Evolutionary conservation across 768 basidiomycete genomes (phyloP), one percentile per base, ranked within the genome.

Genomic region (Leccinum fibrillosum): DNA sequence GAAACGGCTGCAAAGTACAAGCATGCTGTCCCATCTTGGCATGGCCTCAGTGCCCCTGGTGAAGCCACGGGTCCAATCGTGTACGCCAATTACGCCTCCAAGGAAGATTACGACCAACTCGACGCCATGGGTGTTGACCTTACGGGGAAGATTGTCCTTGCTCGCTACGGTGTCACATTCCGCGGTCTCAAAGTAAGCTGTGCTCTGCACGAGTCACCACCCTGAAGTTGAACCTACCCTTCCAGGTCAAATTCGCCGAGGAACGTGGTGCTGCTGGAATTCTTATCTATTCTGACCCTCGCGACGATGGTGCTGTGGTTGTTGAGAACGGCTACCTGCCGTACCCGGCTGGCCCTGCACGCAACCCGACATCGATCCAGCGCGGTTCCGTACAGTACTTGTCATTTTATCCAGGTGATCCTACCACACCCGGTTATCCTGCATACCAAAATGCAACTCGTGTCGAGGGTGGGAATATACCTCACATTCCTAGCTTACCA

Each of bases 401-500:
- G 53, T 82, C 82, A 21, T 64, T 74, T 2, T 90, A 88, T 66
- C 84, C 84, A 12, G 86, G 87, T 11, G 89, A 91, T 65, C 92
- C 94, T 3, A 86, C 89, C 0, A 97, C 94, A 2, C 94, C 94
- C 2, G 91, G 90, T 17, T 82, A 84, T 62, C 95, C 95, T 39
- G 81, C 95, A 3, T 97, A 97, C 70, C 79, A 86, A 68, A 86
- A 93, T 68, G 83, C 84, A 45, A 86, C 88, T n/a, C 81, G 89
- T 52, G 75, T 72, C 42, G 79, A 81, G 57, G 80, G 76, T 32
- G 75, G 74, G 45, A 90, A 87, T 63, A 81, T 88, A 37, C 90
- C 90, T 3, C 71, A 65, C 11, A 92, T 93, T 62, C 90, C 90
- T 1, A 93, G 90, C 62, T 72, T 97, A 15, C 95, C 95, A 0